Conservation (phyloP, 192 early-diverging fungal genomes). For the Backusella psychrophila region DNA sequence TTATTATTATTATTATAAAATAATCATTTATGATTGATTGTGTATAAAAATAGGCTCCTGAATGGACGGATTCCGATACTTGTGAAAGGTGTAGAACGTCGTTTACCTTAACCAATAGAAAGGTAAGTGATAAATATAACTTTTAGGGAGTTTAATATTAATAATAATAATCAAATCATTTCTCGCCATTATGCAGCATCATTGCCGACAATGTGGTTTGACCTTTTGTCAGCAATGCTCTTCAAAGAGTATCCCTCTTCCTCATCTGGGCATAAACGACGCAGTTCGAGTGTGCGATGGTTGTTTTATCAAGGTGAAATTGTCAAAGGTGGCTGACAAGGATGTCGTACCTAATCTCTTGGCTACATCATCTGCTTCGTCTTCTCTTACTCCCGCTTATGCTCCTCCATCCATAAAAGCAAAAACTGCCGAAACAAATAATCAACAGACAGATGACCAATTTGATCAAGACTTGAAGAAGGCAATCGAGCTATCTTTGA, state of each 20-base stretch:
- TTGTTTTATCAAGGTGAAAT: conserved; percentile 71
- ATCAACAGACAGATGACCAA: conserved; percentile 27
- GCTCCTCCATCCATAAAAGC: not conserved
- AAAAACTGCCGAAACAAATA: not conserved
- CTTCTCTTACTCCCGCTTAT: not conserved
- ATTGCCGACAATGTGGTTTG: conserved; percentile 95
- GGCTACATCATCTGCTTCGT: not conserved
- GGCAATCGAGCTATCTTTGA: conserved; percentile 89
- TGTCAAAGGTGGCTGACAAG: conserved; percentile 26
- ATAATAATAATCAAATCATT: not conserved
- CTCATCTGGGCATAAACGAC: conserved; percentile 83
- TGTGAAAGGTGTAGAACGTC: conserved; percentile 90
- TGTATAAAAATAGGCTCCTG: conserved; percentile 68
- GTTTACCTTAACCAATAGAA: conserved; percentile 94
- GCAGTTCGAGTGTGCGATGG: conserved; percentile 94
- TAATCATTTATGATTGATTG: not conserved
- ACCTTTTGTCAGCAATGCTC: conserved; percentile 95
- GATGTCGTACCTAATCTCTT: conserved; percentile 2
- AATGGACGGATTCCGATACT: conserved; percentile 94
- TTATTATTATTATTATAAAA: not conserved
- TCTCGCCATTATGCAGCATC: conserved; percentile 58
- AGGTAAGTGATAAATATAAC: conserved; percentile 37
- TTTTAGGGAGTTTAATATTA: not conserved
- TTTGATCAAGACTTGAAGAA: conserved; percentile 90
- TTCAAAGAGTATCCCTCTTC: conserved; percentile 79